Conservation (phyloP, 2,329 filamentous ascomycete genomes). For the Parasarocladium wereldwijsianum region DNA sequence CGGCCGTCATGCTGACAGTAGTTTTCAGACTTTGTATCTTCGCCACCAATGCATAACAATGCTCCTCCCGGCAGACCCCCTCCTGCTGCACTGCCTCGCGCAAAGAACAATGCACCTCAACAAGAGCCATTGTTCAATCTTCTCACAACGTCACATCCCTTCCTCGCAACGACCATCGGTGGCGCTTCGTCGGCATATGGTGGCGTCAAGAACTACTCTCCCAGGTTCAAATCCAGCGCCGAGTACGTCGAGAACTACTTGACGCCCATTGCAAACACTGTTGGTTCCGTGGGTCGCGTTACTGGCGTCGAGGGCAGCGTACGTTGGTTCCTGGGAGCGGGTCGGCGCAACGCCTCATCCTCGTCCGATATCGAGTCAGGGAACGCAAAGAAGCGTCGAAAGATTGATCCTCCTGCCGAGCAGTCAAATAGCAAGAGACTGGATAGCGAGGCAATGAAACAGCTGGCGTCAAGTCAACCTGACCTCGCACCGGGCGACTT, state of each 20-base stretch:
- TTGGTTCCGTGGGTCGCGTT: slow-evolving; percentile 66
- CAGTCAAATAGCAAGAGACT: slow-evolving; percentile 14
- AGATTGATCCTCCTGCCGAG: slow-evolving; percentile 29
- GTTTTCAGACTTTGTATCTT: slow-evolving; percentile 48
- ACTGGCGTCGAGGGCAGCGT: slow-evolving; percentile 82
- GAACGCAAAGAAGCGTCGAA: slow-evolving; percentile 43
- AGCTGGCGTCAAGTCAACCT: slow-evolving; percentile 6
- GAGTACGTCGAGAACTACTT: slow-evolving; percentile 85
- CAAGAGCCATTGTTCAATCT: slow-evolving; percentile 74
- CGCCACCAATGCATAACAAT: slow-evolving; percentile 34
- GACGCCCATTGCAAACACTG: slow-evolving; percentile 72
- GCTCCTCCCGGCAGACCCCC: slow-evolving; percentile 23
- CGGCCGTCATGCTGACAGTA: not conserved
- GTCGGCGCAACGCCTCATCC: slow-evolving; percentile 33
- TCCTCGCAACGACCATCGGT: slow-evolving; percentile 73
- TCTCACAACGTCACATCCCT: slow-evolving; percentile 74
- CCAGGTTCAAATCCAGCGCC: slow-evolving; percentile 74
- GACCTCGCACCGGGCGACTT: slow-evolving; percentile 10
- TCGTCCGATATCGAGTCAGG: slow-evolving; percentile 30
- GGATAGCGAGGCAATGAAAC: slow-evolving; percentile 14
- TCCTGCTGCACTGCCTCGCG: slow-evolving; percentile 4
- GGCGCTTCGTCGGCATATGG: slow-evolving; percentile 76
- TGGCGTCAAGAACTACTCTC: slow-evolving; percentile 78
- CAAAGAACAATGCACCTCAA: slow-evolving; percentile 28
- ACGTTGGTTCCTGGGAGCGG: slow-evolving; percentile 62